A percentile compares a stretch with the other conserved stretches of the same genome.
phyloP scores from a whole-genome alignment of 768 basidiomycete genomes.

The Russula sp. region DNA sequence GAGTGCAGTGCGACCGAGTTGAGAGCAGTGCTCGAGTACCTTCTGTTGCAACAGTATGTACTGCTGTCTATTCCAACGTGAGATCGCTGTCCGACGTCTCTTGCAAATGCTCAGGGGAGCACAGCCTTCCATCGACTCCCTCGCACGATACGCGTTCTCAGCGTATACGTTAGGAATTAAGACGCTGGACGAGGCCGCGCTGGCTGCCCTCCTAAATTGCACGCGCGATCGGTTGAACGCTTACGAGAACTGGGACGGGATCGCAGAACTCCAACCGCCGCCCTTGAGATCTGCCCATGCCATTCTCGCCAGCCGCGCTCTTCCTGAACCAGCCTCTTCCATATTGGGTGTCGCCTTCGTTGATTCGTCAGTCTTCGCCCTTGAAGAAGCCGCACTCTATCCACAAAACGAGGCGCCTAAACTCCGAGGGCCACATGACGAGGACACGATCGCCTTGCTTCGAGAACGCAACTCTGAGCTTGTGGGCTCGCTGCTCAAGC shows the following conservation, averaged over 20 bases:
- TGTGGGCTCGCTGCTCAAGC: not conserved
- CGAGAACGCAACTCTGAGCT: constrained; percentile 8
- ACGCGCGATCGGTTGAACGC: constrained; percentile 1
- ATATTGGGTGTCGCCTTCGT: constrained; percentile 14
- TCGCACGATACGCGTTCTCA: constrained; percentile 13
- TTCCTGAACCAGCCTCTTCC: constrained; percentile 10
- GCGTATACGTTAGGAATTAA: constrained; percentile 6
- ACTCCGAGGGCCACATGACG: not conserved
- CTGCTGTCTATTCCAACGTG: not conserved
- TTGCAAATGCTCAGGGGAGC: not conserved
- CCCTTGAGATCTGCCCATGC: constrained; percentile 1
- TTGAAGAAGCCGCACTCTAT: not conserved
- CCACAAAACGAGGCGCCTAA: not conserved
- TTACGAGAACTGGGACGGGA: constrained; percentile 13
- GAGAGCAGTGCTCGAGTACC: constrained; percentile 15
- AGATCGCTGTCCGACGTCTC: not conserved
- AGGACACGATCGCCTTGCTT: not conserved
- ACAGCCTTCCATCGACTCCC: constrained; percentile 5
- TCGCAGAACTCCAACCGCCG: not conserved
- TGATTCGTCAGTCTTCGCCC: constrained; percentile 6
- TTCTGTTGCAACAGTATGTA: constrained; percentile 9
- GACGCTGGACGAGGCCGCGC: constrained; percentile 2
- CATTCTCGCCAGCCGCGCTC: constrained; percentile 8
- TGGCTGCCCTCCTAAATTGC: not conserved
- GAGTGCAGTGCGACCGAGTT: constrained; percentile 9